Evolutionary conservation across 768 basidiomycete genomes (phyloP), one percentile per base, ranked within the genome.

Genomic region (Amylocystis lapponica): DNA sequence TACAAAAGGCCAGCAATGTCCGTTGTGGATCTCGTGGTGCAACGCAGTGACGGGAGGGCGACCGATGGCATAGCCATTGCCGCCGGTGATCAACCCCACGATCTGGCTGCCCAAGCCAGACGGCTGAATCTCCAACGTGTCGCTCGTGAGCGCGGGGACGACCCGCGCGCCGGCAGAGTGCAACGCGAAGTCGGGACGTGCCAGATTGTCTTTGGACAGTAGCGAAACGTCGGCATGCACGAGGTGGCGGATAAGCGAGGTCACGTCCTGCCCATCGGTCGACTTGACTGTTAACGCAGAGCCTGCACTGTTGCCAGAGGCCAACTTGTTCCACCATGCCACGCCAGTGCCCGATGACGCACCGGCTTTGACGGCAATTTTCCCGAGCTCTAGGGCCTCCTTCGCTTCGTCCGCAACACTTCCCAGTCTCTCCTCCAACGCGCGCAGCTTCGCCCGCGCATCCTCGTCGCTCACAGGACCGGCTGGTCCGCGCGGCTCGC

Each of bases 1-100:
- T 5, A 66, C 67, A 66, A 98, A 91, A 1, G 95, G 89, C 93
- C 95, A 99, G 64, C 95, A 99, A 43, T 83, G 75, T 3, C 96
- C 95, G 26, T 79, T 80, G 43, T 84, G 76, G 21, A 72, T 68
- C 48, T 96, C 90, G 46, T 88, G 83, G 55, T 95, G 86, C n/a
- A 99, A 70, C 3, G 89, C 90, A 0, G 78, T 85, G 37, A 91
- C 78, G 1, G 95, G 93, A 1, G 89, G 78, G 13, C 81, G 78
- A n/a, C 90, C 93, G 33, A 81, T 63, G 31, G 79, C 70, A 50
- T 72, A 71, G 16, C 76, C 78, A 33, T 70, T 69, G 36, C 56
- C 39, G 27, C 84, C 84, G 0, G 82, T 81, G 54, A 87, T 51
- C 46, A 77, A 64, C 13, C 79, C 69, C 17, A 78, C 40, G 20